Conservation (phyloP, 257 asterid genomes). For the Nicotiana benthamiana region DNA sequence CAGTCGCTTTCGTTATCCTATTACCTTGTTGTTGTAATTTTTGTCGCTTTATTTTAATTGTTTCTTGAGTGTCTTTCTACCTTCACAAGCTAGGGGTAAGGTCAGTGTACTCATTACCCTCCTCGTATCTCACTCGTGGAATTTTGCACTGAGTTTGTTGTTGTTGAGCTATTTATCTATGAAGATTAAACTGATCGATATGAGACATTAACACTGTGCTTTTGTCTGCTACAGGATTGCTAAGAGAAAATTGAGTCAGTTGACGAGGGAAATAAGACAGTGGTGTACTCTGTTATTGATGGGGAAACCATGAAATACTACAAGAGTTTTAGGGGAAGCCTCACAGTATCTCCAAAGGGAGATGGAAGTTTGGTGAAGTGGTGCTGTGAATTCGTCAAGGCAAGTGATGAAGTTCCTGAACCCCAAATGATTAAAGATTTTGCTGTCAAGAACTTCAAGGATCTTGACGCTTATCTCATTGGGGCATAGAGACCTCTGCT, state of each 20-base stretch:
- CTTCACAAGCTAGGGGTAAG: too few relatives aligned
- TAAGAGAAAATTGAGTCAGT: constrained; percentile 67
- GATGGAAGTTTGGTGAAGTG: constrained; percentile 56
- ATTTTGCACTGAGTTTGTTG: too few relatives aligned
- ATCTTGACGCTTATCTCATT: constrained; percentile 59
- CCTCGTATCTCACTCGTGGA: too few relatives aligned
- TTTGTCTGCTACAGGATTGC: constrained; percentile 25
- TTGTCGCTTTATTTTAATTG: too few relatives aligned
- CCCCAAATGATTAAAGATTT: constrained; percentile 63
- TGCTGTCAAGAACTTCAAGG: constrained; percentile 55
- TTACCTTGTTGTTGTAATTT: too few relatives aligned
- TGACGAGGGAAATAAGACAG: constrained; percentile 47
- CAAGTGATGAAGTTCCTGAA: constrained; percentile 46
- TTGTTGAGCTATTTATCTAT: too few relatives aligned
- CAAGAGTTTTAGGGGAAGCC: constrained; percentile 46
- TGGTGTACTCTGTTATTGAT: constrained; percentile 42
- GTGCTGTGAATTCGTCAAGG: constrained; percentile 59
- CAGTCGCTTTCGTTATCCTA: too few relatives aligned
- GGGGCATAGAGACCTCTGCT: background rate
- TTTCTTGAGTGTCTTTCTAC: too few relatives aligned
- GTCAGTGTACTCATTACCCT: too few relatives aligned
- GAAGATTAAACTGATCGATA: background rate
- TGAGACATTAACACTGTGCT: background rate
- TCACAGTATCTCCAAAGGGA: constrained; percentile 33
- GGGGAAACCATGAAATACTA: constrained; percentile 65